Conservation (phyloP, 441 rosid genomes). For the Populus hybrid region DNA sequence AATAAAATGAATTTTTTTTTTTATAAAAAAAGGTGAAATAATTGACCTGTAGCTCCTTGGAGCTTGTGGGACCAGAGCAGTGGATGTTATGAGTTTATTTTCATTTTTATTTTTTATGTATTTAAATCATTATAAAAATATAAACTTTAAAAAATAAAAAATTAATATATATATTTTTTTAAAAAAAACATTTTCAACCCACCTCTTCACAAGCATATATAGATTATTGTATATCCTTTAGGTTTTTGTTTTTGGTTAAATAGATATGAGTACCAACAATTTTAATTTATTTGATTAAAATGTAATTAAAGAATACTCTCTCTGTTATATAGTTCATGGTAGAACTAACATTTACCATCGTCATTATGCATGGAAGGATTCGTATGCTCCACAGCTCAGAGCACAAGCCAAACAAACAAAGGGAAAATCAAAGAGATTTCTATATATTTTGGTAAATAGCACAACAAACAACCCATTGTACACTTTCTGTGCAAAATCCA, state of each 20-base stretch:
- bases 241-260: no score
- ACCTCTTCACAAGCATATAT: no score
- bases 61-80: background rate
- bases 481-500: constrained; percentile 13
- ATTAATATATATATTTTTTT: no score
- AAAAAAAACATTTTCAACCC: no score
- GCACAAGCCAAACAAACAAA: constrained; percentile 8
- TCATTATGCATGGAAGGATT: background rate
- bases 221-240: no score
- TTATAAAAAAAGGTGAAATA: background rate
- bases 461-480: constrained; percentile 16
- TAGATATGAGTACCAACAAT: no score
- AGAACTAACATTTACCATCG: background rate
- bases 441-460: background rate
- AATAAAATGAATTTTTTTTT: background rate
- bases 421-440: background rate
- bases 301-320: no score
- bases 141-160: no score
- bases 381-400: background rate
- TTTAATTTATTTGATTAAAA: no score
- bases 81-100: background rate
- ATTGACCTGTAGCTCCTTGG: background rate
- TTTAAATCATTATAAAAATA: no score
- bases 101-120: no score
- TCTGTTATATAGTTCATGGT: no score